Evolutionary conservation across 2,329 filamentous ascomycete genomes (phyloP).

Genomic region (Coniochaeta pulveracea): DNA sequence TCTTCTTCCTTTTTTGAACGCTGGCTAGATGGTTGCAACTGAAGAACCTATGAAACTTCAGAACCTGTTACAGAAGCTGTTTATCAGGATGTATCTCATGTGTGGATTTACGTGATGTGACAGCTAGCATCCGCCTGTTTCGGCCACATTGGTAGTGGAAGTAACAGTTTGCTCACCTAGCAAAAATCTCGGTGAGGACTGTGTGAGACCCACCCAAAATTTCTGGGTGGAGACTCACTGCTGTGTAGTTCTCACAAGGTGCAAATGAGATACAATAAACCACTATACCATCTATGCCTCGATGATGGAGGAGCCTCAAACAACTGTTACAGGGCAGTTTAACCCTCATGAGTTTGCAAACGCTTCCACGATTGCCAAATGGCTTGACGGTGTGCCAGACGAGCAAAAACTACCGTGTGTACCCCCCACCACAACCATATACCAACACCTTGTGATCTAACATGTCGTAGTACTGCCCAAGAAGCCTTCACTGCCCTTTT

Average conservation of each 20-base stretch:
- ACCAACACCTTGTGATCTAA: background rate
- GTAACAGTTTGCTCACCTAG: too few relatives aligned
- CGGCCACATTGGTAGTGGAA: too few relatives aligned
- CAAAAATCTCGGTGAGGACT: too few relatives aligned
- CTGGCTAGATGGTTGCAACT: too few relatives aligned
- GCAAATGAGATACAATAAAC: background rate
- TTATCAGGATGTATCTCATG: too few relatives aligned
- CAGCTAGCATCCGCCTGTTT: too few relatives aligned
- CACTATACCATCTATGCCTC: background rate
- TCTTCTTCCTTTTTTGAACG: too few relatives aligned
- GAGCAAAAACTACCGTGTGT: conserved; percentile 2
- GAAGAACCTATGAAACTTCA: too few relatives aligned
- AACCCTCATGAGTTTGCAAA: conserved; percentile 1
- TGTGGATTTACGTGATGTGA: too few relatives aligned
- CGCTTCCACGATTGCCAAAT: background rate
- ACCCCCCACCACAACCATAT: background rate
- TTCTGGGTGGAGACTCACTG: background rate
- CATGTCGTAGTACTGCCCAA: conserved; percentile 19
- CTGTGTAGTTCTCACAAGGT: background rate
- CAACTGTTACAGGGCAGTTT: too few relatives aligned
- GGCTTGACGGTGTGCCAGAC: background rate
- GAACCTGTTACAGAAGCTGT: too few relatives aligned
- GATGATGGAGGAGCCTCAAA: background rate
- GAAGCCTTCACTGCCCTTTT: conserved; percentile 36
- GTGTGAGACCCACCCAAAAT: conserved; percentile 3